Percentiles rank a stretch among this genome's conserved stretches.
phyloP scores from a whole-genome alignment of 2,329 filamentous ascomycete genomes.

The Beauveria asiatica region DNA sequence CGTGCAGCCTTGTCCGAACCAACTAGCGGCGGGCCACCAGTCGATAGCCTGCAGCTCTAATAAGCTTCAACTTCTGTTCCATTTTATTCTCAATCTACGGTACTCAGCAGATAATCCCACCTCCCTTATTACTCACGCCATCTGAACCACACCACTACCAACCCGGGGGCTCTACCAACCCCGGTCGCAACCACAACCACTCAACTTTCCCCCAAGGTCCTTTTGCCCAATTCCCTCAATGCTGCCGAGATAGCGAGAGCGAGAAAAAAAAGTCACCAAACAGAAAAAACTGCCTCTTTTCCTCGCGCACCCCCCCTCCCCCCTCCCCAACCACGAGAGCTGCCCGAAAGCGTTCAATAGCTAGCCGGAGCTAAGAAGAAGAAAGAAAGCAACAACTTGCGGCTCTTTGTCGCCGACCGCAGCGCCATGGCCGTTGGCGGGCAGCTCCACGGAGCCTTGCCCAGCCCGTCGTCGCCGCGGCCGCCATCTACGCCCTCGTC shows the following conservation, averaged over 20 bases:
- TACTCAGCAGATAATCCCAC: no score
- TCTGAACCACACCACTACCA: background rate
- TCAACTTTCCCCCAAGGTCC: background rate
- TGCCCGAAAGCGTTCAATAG: background rate
- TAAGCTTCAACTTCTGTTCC: background rate
- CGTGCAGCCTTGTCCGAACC: no score
- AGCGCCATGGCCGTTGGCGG: slow-evolving; percentile 5
- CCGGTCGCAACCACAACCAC: background rate
- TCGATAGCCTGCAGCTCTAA: no score
- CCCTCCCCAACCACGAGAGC: background rate
- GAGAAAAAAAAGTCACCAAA: background rate
- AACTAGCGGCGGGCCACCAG: no score
- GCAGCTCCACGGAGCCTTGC: slow-evolving; percentile 5
- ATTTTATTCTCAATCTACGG: background rate
- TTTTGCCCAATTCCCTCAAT: slow-evolving; percentile 3
- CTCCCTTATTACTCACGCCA: background rate
- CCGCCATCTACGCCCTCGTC: background rate
- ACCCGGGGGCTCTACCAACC: no score
- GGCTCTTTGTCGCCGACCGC: no score
- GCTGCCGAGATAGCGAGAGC: background rate
- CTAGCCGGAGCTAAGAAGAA: no score
- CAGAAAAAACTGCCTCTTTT: background rate
- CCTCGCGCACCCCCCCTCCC: background rate
- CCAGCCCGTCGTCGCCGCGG: slow-evolving; percentile 8
- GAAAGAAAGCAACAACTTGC: no score